Evolutionary conservation across 2,329 filamentous ascomycete species (phyloP), one percentile per base, ranked within the genome.

Genomic region (Diaporthe ampelina): DNA sequence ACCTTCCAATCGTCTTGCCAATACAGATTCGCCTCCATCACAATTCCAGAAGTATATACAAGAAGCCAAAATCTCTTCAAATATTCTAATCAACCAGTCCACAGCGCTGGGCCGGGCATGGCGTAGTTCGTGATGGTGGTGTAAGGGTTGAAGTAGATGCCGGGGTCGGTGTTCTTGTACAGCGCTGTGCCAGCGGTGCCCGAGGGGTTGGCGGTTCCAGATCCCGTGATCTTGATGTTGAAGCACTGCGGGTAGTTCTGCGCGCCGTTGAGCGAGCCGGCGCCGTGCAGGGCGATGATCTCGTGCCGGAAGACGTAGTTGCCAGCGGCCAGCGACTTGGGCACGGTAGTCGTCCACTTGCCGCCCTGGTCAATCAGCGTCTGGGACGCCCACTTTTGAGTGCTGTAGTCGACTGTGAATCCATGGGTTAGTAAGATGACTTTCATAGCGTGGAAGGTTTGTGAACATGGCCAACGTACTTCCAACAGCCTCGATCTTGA

Each of bases 161-260:
- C 80, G 2, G 78, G n/a, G 74, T 80, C 79, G 19, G 74, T 77
- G 61, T 77, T 73, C 3, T 21, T 73, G 76, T 80, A 77, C 4
- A 80, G 77, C 26, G 78, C 76, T 17, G 78, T 79, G 21, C 76
- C 79, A 19, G 79, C 73, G 0, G 79, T 80, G 52, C 80, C 80
- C 13, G 56, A 57, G n/a, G 79, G 80, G 21, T 76, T 78, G 29
- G 81, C 82, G 68, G 76, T 77, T 67, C 81, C 81, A 32, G 79
- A 78, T 45, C 86, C 85, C n/a, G 80, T 82, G 56, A 88, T 82
- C 74, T 83, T 80, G 61, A 87, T 80, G 78, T 87, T 87, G 72
- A 86, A 79, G 78, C 86, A 88, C 81, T 87, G 84, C 7, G 86
- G 86, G 77, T 88, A 88, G 72, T 83, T 81, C 80, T 88, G 86